These are phyloP conservation scores for Apophysomyces ossiformis DNA, from an alignment of 371 early-diverging fungal species.

Conservation along the genomic window DNA sequence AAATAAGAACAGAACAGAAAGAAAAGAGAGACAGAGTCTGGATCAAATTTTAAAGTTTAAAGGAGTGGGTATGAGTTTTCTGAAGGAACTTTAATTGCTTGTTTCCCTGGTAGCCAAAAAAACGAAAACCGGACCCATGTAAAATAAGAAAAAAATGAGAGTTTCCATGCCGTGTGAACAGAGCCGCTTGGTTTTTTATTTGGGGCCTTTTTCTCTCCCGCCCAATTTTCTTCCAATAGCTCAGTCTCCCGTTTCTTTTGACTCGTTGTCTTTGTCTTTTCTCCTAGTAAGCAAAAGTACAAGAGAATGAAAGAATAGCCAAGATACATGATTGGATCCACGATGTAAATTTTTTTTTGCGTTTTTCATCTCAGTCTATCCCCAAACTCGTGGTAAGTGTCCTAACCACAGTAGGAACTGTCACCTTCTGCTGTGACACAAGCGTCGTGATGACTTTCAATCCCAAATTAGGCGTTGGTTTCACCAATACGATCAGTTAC, in stretches of 20 bases:
- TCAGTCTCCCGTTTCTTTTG: background rate
- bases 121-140: background rate
- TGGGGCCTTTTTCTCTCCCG: no score
- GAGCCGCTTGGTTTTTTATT: background rate
- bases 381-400: slow-evolving; percentile 9
- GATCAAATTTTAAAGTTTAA: slow-evolving; percentile 11
- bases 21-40: background rate
- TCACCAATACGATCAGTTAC: slow-evolving; percentile 8
- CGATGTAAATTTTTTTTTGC: background rate
- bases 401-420: slow-evolving; percentile 5
- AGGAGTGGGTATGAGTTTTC: background rate
- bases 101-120: background rate
- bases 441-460: background rate
- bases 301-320: no score
- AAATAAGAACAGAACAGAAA: background rate
- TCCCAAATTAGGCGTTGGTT: slow-evolving; percentile 5
- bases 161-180: background rate
- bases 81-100: background rate
- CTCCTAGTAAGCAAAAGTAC: background rate
- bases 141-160: no score
- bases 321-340: background rate
- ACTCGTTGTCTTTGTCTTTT: background rate
- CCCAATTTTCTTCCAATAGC: no score
- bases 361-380: background rate
- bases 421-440: background rate